Conservation (phyloP, 306 rosid genomes). For the Citrullus colocynthis region DNA sequence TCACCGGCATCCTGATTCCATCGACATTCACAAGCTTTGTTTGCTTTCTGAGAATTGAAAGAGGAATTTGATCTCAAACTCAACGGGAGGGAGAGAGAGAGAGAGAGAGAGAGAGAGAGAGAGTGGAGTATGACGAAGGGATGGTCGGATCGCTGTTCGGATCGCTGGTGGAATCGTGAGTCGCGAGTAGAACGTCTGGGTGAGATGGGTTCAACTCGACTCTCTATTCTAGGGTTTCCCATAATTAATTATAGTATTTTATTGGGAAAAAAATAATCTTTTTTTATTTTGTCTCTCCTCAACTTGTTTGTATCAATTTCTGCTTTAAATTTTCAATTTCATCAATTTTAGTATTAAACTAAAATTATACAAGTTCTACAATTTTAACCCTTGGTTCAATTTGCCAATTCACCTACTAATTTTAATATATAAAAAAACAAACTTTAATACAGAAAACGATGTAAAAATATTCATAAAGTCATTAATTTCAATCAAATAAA, state of each 20-base stretch:
- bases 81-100: slow-evolving; percentile 9
- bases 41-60: not conserved
- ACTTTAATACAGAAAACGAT: no score
- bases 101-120: not conserved
- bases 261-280: no score
- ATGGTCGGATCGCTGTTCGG: slow-evolving; percentile 3
- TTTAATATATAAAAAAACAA: no score
- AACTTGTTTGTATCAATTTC: no score
- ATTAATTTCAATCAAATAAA: no score
- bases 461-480: no score
- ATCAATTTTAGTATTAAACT: no score
- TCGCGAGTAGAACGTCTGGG: slow-evolving; percentile 13
- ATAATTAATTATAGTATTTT: not conserved
- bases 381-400: no score
- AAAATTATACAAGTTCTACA: no score
- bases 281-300: not conserved
- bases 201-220: slow-evolving; percentile 13
- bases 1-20: not conserved
- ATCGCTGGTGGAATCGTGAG: slow-evolving; percentile 17
- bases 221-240: slow-evolving; percentile 5
- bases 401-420: no score
- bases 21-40: not conserved
- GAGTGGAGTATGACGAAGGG: slow-evolving; percentile 1
- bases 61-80: not conserved
- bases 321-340: no score